Evolutionary conservation across 495 filamentous ascomycete genomes (phyloP), one percentile per base, ranked within the genome.

Genomic region (Tuber magnatum): DNA sequence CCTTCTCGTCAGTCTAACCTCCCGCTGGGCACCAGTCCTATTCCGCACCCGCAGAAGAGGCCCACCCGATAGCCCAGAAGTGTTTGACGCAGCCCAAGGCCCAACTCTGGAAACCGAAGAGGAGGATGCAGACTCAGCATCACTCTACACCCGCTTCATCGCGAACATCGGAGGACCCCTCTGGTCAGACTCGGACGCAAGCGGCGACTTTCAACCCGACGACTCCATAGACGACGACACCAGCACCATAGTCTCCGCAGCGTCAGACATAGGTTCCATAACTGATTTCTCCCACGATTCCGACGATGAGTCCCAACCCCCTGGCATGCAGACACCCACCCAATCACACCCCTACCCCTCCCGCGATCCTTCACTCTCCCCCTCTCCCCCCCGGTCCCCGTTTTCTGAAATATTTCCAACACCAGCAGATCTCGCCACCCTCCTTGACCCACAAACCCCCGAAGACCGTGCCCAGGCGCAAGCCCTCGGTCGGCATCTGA

Each of bases 391-490:
- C 76, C 78, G 84, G 20, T 90, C 91, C 1, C 90, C 91, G 0
- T 77, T 88, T 10, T 80, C 85, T 20, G 92, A 94, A 73, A 86
- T 87, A 8, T 85, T 89, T 20, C 84, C 94, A n/a, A 89, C 91
- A 71, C 85, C 91, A 51, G 81, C 85, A 40, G 89, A 90, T 71
- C 87, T 99, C 18, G 92, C 94, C 12, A 87, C 88, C n/a, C 89
- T 98, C 0, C 90, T 99, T 2, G 88, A 97, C 79, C 96, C 96
- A 0, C 89, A 89, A 70, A 92, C 88, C 61, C 86, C 89, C 0
- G 92, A 94, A 73, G 91, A 94, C 73, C 88, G 90, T 51, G 88
- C 92, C 48, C 92, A 97, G 83, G 95, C 96, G 3, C 88, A 88
- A 43, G 87, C 94, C 16, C 87, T 98, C 3, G 91, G 94, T 20